Evolutionary conservation across 192 early-diverging fungal species (phyloP).

Genomic region (Globomyces pollinis-pini): DNA sequence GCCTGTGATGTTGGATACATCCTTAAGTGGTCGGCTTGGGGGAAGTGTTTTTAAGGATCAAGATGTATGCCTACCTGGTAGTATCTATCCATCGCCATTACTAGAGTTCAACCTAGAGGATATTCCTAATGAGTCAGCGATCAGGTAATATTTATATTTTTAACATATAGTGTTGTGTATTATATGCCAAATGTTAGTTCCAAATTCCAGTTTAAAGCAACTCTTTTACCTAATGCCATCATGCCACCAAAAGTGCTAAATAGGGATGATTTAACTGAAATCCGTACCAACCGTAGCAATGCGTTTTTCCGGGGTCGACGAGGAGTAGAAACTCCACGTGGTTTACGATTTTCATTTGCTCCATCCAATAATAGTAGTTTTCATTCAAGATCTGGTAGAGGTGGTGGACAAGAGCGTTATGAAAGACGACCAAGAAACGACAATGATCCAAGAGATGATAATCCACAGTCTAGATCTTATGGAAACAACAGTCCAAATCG

Average conservation of each 20-base stretch:
- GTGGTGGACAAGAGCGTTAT: too few species aligned
- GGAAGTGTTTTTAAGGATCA: conserved; percentile 37
- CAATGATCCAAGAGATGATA: too few species aligned
- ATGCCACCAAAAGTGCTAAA: background rate
- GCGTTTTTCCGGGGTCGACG: background rate
- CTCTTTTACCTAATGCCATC: background rate
- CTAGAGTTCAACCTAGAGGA: conserved; percentile 23
- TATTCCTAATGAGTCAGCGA: conserved; percentile 27
- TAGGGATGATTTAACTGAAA: background rate
- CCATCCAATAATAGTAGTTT: too few species aligned
- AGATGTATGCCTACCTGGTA: conserved; percentile 35
- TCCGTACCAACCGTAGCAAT: background rate
- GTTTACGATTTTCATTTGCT: too few species aligned
- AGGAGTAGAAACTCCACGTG: too few species aligned
- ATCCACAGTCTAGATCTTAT: too few species aligned
- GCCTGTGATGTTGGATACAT: conserved; percentile 26
- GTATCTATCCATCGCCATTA: conserved; percentile 39
- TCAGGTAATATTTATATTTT: conserved; percentile 12
- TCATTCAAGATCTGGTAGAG: too few species aligned
- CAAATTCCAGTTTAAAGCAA: background rate
- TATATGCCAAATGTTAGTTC: conserved; percentile 29
- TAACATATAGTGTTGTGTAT: conserved; percentile 26
- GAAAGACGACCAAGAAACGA: too few species aligned
- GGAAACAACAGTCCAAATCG: too few species aligned
- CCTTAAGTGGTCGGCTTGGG: conserved; percentile 16